A percentile compares a stretch with the other conserved stretches of the same genome.
Evolutionary conservation across 106 monocot species (phyloP).

Genomic region (Dioscorea zingiberensis): DNA sequence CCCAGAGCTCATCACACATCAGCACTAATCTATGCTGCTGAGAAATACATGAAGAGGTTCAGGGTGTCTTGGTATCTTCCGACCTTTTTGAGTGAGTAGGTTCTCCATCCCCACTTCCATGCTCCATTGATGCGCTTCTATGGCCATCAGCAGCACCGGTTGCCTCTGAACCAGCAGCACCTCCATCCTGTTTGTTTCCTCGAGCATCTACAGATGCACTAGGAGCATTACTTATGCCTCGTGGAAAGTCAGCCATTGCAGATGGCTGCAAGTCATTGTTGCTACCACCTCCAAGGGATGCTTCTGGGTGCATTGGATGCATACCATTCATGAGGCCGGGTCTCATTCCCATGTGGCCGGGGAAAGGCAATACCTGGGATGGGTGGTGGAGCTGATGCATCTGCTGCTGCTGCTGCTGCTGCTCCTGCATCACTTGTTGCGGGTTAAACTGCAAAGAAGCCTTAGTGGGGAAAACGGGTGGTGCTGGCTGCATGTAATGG

Average conservation of each 20-base stretch:
- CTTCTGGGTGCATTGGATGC: slow-evolving; percentile 23
- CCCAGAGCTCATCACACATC: neutral
- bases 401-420: slow-evolving; percentile 28
- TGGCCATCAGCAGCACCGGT: slow-evolving; percentile 20
- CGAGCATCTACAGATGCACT: slow-evolving; percentile 17
- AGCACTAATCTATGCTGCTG: neutral
- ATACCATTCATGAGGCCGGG: slow-evolving; percentile 44
- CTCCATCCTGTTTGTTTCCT: slow-evolving; percentile 26
- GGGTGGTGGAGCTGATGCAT: slow-evolving; percentile 37
- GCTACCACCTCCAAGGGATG: slow-evolving; percentile 13
- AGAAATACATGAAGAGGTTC: neutral
- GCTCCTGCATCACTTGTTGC: slow-evolving; percentile 24
- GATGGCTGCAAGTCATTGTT: slow-evolving; percentile 8
- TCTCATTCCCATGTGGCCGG: slow-evolving; percentile 49
- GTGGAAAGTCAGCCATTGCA: slow-evolving; percentile 1
- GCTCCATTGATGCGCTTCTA: slow-evolving; percentile 30
- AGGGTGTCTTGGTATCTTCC: slow-evolving; percentile 22
- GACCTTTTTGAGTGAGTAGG: slow-evolving; percentile 9
- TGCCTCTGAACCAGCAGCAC: slow-evolving; percentile 9
- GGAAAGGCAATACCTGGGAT: slow-evolving; percentile 25
- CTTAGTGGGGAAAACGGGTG: slow-evolving; percentile 37
- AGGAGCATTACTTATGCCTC: slow-evolving; percentile 1
- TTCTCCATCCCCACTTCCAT: slow-evolving; percentile 24
- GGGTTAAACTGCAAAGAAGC: slow-evolving; percentile 34
- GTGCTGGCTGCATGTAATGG: slow-evolving; percentile 47